phyloP scores from a whole-genome alignment of 176 grass and related monocot genomes.

The Phragmites australis region DNA sequence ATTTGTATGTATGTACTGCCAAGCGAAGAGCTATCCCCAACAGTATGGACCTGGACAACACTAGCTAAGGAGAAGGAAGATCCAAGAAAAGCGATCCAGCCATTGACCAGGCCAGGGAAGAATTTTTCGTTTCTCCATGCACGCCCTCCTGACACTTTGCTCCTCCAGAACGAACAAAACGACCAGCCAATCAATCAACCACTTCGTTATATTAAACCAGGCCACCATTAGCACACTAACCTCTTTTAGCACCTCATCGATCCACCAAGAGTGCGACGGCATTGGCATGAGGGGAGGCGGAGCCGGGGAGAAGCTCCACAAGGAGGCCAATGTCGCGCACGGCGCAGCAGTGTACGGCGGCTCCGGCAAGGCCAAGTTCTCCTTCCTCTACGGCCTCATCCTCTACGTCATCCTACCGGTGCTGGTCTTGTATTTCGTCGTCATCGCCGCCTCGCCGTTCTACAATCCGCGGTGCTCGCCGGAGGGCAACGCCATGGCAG shows the following conservation, averaged over 20 bases:
- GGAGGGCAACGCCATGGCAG: conserved; percentile 11
- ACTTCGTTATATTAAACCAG: conserved; percentile 17
- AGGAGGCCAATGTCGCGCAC: conserved; percentile 40
- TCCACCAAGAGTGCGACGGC: conserved; percentile 11
- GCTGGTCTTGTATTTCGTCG: conserved; percentile 51
- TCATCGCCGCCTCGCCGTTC: conserved; percentile 39
- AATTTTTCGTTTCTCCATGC: conserved; percentile 21
- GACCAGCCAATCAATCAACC: conserved; percentile 7
- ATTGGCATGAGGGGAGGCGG: conserved; percentile 50
- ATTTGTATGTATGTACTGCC: no score
- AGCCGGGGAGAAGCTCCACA: conserved; percentile 47
- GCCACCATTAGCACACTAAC: conserved; percentile 20
- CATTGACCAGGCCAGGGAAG: conserved; percentile 32
- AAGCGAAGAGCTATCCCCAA: no score
- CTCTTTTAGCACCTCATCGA: conserved; percentile 44
- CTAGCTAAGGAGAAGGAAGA: conserved; percentile 9
- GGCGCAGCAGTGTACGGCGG: conserved; percentile 23
- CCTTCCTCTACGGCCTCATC: conserved; percentile 46
- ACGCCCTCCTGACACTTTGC: neutral
- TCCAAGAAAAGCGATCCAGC: conserved; percentile 33
- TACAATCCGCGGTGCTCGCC: conserved; percentile 36
- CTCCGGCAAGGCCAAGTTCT: conserved; percentile 27
- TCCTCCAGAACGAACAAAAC: conserved; percentile 29
- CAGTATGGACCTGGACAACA: conserved; percentile 3
- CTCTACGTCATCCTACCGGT: conserved; percentile 50